Percentiles rank a stretch among this genome's conserved stretches.
Conservation (phyloP, 164 flowering plant species). For the Amborella trichopoda region DNA sequence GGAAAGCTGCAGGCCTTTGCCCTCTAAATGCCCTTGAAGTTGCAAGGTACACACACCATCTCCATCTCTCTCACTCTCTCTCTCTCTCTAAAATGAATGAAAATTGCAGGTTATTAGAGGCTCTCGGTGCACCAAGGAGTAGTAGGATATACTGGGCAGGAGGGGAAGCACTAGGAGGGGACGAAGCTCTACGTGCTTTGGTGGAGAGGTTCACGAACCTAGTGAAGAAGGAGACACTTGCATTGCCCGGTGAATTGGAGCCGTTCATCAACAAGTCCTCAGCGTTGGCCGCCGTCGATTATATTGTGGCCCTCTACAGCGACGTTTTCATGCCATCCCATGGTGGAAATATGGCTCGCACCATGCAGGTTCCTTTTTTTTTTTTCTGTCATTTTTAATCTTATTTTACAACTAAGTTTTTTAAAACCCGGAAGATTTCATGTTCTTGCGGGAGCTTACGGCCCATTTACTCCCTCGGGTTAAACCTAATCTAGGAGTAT, state of each 20-base stretch:
- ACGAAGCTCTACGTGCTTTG: constrained; percentile 38
- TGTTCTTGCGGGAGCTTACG: too few species aligned
- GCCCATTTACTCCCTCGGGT: too few species aligned
- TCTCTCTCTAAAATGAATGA: background rate
- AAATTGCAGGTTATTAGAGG: constrained; percentile 33
- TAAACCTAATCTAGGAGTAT: too few species aligned
- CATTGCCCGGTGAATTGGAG: constrained; percentile 35
- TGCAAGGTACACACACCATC: constrained; percentile 25
- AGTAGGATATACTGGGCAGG: constrained; percentile 52
- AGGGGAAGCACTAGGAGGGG: constrained; percentile 56
- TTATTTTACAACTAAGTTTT: too few species aligned
- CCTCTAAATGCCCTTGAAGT: constrained; percentile 45
- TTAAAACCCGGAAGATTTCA: too few species aligned
- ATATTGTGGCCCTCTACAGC: constrained; percentile 62
- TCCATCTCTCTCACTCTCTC: background rate
- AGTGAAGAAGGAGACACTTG: constrained; percentile 38
- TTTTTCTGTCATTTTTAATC: too few species aligned
- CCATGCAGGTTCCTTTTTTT: constrained; percentile 33
- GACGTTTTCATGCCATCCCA: constrained; percentile 65
- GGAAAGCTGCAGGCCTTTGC: constrained; percentile 46
- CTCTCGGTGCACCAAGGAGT: constrained; percentile 48
- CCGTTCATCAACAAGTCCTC: constrained; percentile 42
- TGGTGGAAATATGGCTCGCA: constrained; percentile 64
- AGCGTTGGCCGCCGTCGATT: constrained; percentile 63
- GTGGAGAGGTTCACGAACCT: constrained; percentile 41